Evolutionary conservation across 2,329 filamentous ascomycete species (phyloP).

Genomic region (Dactylellina haptotyla): DNA sequence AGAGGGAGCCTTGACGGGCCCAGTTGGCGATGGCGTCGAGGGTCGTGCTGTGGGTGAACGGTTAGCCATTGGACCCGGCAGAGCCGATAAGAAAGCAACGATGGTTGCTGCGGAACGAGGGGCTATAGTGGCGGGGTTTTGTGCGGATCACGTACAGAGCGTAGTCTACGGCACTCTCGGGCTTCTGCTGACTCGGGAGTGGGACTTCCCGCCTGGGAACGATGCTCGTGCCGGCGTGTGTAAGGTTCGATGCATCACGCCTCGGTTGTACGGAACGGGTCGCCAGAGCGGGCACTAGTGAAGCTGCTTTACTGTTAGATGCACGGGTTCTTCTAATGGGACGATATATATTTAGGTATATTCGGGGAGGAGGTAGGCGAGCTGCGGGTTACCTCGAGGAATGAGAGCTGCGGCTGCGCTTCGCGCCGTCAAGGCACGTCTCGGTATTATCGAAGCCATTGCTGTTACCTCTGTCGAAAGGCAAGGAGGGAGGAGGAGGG

Average conservation of each 20-base stretch:
- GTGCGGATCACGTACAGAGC: constrained; percentile 76
- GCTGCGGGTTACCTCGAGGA: constrained; percentile 42
- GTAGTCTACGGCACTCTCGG: constrained; percentile 84
- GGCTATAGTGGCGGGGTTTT: neutral
- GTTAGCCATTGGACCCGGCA: constrained; percentile 7
- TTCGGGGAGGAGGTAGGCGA: neutral
- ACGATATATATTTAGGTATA: too few relatives aligned
- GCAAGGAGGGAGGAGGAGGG: constrained; percentile 9
- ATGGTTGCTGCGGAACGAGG: neutral
- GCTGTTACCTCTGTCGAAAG: constrained; percentile 3
- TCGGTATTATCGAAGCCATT: constrained; percentile 53
- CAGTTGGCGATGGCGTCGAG: constrained; percentile 84
- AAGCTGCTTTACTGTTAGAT: too few relatives aligned
- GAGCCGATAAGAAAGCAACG: neutral
- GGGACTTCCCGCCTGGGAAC: constrained; percentile 74
- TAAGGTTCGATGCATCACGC: constrained; percentile 35
- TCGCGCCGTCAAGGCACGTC: constrained; percentile 44
- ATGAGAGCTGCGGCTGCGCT: constrained; percentile 44
- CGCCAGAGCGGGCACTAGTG: constrained; percentile 40
- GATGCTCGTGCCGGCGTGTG: constrained; percentile 30
- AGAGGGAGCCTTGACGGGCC: constrained; percentile 83
- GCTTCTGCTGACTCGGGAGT: constrained; percentile 79
- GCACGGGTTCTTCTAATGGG: too few relatives aligned
- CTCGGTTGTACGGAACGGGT: constrained; percentile 13
- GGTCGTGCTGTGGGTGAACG: constrained; percentile 69